Base-by-base conservation (phyloP, 2,329 filamentous ascomycete species). In the Arthroderma sp. region DNA sequence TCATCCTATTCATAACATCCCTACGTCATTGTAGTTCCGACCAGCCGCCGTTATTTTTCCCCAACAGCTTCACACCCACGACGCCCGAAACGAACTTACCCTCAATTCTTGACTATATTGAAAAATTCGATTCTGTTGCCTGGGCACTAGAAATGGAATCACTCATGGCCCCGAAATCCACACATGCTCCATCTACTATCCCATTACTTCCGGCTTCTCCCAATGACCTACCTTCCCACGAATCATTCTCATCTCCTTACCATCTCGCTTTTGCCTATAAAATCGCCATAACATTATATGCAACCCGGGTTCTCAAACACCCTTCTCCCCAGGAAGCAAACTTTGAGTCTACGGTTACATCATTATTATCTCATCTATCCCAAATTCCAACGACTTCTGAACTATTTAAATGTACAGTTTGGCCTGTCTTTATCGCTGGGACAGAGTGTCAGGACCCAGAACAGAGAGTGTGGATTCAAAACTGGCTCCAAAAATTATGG, bases 341-440 rank as follows among this genome's bases (percentile, higher is more conserved):
- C 28, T 34, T 42, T 10, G 32, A 46, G 10, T 11, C 11, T 27
- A 34, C 11, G 28, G 56, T 60, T 4, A 53, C 56, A 27, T 52
- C 60, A 4, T 56, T 66, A 38, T 55, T 66, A 29, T 51, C 52
- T 32, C 58, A 66, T 22, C 54, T 68, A 28, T 58, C 59, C 9
- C 54, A 60, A 28, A 59, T 68, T 32, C 59, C 57, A 2, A 41
- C 51, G 38, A 54, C 57, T 1, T 62, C 66, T 30, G 54, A 58
- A 9, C 62, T 67, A 38, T 66, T 67, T 55, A 68, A 66, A 53
- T 65, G 65, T 45, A 60, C 65, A 27, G 63, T 66, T 33, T 68
- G 65, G 65, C 64, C 64, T 1, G 62, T 64, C 1, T 68, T 68
- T 48, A 67, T 68, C 45, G 65, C 65, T 2, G 65, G 65, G 27